Base-by-base conservation (phyloP, 2,329 filamentous ascomycete species). In the Ophiostoma himal-ulmi region DNA sequence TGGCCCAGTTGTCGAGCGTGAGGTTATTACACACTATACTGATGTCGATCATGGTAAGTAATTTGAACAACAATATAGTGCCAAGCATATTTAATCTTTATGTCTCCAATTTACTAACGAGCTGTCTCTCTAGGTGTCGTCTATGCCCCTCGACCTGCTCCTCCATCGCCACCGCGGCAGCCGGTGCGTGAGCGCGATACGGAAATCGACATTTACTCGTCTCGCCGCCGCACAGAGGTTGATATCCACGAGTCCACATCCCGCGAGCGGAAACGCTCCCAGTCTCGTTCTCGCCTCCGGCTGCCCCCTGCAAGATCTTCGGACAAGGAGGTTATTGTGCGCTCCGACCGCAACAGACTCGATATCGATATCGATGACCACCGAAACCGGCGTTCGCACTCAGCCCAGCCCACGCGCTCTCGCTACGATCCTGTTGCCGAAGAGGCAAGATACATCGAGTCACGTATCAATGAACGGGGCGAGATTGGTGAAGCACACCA, bases 21-120 rank as follows among this genome's bases (percentile, higher is more conserved):
- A 97, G 77, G 89, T 96, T 71, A 94, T 96, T 74, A 96, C 92
- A 0, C 92, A 95, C 80, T 94, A 95, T 78, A 86, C 89, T 71
- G 91, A 94, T 77, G 90, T 96, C 75, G 91, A 96, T 77, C 92
- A 96, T 80, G 93, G 91, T 92, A 83, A 77, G 88, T 79, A 20
- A 48, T 20, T 52, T 68, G n/a, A 8, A 4, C 3, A 2, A 2
- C n/a, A 22, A 20, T 70, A 36, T 44, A 57, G 17, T 3, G 14
- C 60, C 5, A 37, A 17, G 22, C 26, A 34, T 11, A 6, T 11
- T 26, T 26, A 30, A 14, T 26, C 11, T 13, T 22, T 8, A 57
- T 14, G n/a, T n/a, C 26, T 57, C 4, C 48, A 54, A 10, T 13
- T 26, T n/a, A 52, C 60, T 20, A 14, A 39, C 20, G 10, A 87